Evolutionary conservation across 2,329 filamentous ascomycete genomes (phyloP).

Genomic region (Amylocarpus encephaloides): DNA sequence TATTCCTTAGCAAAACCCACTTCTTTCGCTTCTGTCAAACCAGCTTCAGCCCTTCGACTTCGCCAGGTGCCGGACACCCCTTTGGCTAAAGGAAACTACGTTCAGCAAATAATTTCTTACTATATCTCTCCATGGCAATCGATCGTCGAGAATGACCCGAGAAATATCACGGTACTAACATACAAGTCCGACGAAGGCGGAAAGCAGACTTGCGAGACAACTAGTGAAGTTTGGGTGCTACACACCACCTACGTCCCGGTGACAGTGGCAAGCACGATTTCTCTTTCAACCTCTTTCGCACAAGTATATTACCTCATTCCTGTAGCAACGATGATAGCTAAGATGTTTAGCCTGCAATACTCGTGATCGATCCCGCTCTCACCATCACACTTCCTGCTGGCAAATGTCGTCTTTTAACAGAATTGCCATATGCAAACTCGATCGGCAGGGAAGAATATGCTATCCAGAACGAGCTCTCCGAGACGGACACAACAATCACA

Average conservation of each 20-base stretch:
- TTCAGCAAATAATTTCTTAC: slow-evolving; percentile 22
- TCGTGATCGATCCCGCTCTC: slow-evolving; percentile 15
- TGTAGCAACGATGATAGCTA: neutral
- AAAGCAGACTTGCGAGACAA: slow-evolving; percentile 8
- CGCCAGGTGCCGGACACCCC: neutral
- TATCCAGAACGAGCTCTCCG: neutral
- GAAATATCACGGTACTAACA: slow-evolving; percentile 17
- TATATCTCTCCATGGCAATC: slow-evolving; percentile 26
- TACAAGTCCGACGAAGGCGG: slow-evolving; percentile 13
- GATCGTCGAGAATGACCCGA: slow-evolving; percentile 17
- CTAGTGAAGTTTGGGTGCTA: slow-evolving; percentile 23
- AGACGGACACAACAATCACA: too few relatives aligned
- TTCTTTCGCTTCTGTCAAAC: neutral
- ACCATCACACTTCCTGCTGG: slow-evolving; percentile 16
- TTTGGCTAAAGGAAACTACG: slow-evolving; percentile 4
- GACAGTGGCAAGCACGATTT: slow-evolving; percentile 15
- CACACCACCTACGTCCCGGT: slow-evolving; percentile 15
- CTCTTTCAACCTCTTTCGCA: slow-evolving; percentile 16
- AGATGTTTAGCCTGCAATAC: slow-evolving; percentile 11
- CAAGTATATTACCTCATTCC: slow-evolving; percentile 10
- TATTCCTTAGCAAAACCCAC: slow-evolving; percentile 19
- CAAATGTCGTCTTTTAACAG: slow-evolving; percentile 12
- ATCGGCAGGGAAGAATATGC: neutral
- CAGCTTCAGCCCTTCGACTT: neutral
- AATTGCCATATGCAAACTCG: slow-evolving; percentile 7